Base-by-base conservation (phyloP, 306 rosid species). In the Citrullus amarus region DNA sequence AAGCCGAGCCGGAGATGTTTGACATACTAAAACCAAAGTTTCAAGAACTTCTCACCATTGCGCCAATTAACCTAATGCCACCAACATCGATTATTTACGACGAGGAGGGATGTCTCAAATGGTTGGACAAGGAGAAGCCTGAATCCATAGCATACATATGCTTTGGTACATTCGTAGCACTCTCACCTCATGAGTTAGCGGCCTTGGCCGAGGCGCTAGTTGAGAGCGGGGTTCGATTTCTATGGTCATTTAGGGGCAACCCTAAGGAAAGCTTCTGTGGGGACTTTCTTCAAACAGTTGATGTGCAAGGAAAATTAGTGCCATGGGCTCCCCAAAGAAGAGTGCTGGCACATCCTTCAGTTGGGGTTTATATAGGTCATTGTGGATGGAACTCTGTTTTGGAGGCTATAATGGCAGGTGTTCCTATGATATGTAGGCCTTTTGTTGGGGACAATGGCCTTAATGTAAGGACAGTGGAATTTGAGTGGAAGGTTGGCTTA, bases 331-430 rank as follows among this genome's bases (percentile, higher is more conserved):
- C 97, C 0, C 97, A 92, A 72, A 5, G 50, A 54, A 78, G 80
- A 25, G 81, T 90, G 65, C 83, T 90, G 5, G 53, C 38, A 3
- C 93, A 92, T 70, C 9, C 74, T 0, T 78, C 93, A 0, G 79
- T 83, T 50, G 93, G 89, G 2, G 89, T 79, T 44, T 89, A 87
- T 76, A 66, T 90, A 60, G 85, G 89, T 1, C 97, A 90, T 72
- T 75, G 85, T 71, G 96, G 97, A 0, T 90, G 96, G 97, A 92
- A 90, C 58, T 88, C 92, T 0, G 25, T 89, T 6, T 32, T 83
- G 83, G 97, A 92, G 50, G 83, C 90, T 36, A 79, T 88, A 0
- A 71, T 76, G 13, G 90, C 89, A 0, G 91, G 90, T 6, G 96
- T 92, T 38, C 93, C 97, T 0, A 80, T 92, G 86, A 85, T 90